Conservation (phyloP, 2,329 filamentous ascomycete species). For the Cryphonectria japonica region DNA sequence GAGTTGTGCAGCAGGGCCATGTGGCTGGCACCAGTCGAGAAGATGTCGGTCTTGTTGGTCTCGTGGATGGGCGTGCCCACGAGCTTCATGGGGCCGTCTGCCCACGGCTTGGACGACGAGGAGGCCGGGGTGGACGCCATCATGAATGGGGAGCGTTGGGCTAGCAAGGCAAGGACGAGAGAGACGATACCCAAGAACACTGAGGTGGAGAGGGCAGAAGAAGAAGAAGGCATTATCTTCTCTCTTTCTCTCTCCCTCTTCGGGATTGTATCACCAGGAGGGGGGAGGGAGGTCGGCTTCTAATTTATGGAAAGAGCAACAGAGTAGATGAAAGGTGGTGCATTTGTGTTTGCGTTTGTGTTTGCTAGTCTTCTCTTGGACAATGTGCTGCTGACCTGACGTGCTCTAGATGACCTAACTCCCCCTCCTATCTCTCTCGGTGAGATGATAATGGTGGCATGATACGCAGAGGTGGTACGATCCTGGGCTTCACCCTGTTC, state of each 20-base stretch:
- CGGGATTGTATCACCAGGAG: not conserved
- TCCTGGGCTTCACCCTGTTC: not conserved
- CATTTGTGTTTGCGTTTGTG: too few relatives aligned
- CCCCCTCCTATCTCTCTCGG: not conserved
- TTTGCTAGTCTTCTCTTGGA: too few relatives aligned
- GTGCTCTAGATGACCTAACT: too few relatives aligned
- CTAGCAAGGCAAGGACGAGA: constrained; percentile 42
- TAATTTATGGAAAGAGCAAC: not conserved
- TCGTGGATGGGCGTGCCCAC: constrained; percentile 57
- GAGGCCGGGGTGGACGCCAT: constrained; percentile 42
- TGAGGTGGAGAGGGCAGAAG: constrained; percentile 22
- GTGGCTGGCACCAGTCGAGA: constrained; percentile 62
- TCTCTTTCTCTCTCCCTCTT: not conserved
- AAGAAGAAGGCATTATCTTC: constrained; percentile 25
- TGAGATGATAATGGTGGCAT: not conserved
- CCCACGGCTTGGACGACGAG: constrained; percentile 47
- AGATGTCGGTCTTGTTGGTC: constrained; percentile 60
- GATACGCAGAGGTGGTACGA: not conserved
- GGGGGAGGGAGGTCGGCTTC: not conserved
- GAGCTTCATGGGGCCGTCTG: constrained; percentile 58
- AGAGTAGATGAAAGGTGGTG: too few relatives aligned
- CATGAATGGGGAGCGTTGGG: constrained; percentile 44
- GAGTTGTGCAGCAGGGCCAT: constrained; percentile 66
- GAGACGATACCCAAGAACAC: constrained; percentile 39
- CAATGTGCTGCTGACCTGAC: too few relatives aligned